A percentile compares a stretch with the other conserved stretches of the same genome.
Evolutionary conservation across 2,329 filamentous ascomycete species (phyloP).

Genomic region (Nothophoma quercina): DNA sequence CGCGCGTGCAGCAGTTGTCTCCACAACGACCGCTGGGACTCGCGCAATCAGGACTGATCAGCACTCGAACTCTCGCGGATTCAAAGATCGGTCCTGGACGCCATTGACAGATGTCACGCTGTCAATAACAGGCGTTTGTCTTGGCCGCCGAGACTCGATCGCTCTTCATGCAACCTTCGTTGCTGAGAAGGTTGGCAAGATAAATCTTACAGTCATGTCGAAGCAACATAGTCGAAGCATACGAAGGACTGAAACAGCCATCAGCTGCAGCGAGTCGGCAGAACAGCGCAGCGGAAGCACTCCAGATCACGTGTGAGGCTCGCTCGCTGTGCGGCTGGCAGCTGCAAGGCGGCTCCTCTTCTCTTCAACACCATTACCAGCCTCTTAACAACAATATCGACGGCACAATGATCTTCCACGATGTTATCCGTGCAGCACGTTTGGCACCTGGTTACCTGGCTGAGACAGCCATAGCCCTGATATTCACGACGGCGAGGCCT

Average conservation of each 20-base stretch:
- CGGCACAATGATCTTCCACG: neutral
- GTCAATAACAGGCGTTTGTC: neutral
- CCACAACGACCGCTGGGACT: conserved; percentile 11
- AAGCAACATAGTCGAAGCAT: neutral
- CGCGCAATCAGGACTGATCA: conserved; percentile 8
- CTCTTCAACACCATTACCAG: neutral
- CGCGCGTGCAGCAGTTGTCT: conserved; percentile 16
- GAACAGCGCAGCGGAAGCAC: neutral
- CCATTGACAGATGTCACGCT: conserved; percentile 17
- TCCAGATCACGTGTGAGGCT: conserved; percentile 3
- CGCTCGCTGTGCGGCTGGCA: neutral
- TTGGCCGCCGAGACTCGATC: conserved; percentile 7
- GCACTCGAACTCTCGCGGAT: neutral
- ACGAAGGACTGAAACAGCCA: conserved; percentile 8
- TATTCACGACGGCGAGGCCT: conserved; percentile 40
- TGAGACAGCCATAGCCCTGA: conserved; percentile 43
- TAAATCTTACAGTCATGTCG: neutral
- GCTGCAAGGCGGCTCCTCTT: neutral
- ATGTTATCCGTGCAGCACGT: neutral
- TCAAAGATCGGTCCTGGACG: neutral
- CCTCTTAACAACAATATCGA: neutral
- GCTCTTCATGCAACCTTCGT: neutral
- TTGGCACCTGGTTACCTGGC: conserved; percentile 1
- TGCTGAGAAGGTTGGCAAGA: neutral
- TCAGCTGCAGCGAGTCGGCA: neutral